phyloP scores from a whole-genome alignment of 2,329 filamentous ascomycete genomes.

The Huntiella savannae region DNA sequence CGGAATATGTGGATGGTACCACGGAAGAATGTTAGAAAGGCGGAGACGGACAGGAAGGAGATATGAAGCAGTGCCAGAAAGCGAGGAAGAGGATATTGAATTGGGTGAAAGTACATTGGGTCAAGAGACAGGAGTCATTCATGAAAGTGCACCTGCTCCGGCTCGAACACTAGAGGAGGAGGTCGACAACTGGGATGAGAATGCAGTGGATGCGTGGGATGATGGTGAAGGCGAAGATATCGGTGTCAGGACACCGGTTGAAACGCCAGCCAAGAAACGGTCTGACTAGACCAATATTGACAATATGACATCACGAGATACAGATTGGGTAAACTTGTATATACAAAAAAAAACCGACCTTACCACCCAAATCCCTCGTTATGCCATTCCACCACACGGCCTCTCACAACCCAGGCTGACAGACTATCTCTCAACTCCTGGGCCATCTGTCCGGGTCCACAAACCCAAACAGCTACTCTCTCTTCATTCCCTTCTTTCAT shows the following conservation, averaged over 20 bases:
- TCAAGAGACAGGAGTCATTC: constrained; percentile 48
- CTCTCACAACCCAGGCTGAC: constrained; percentile 42
- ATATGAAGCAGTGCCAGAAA: constrained; percentile 50
- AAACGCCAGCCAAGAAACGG: constrained; percentile 18
- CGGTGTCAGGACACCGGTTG: constrained; percentile 13
- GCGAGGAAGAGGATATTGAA: constrained; percentile 49
- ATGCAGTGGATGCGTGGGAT: constrained; percentile 41
- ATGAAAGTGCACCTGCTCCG: constrained; percentile 17
- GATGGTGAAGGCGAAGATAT: constrained; percentile 26
- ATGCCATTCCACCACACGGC: constrained; percentile 54
- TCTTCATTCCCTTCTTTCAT: constrained; percentile 39
- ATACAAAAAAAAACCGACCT: background rate
- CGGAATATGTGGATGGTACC: constrained; percentile 72
- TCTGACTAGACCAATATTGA: constrained; percentile 15
- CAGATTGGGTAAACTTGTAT: background rate
- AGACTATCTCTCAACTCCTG: constrained; percentile 39
- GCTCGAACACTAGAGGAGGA: constrained; percentile 48
- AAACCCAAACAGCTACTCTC: constrained; percentile 52
- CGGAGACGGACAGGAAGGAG: constrained; percentile 45
- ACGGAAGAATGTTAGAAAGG: constrained; percentile 85
- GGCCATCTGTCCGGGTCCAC: constrained; percentile 50
- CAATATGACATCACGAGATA: background rate
- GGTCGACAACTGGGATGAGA: constrained; percentile 89
- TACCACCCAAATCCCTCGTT: constrained; percentile 55
- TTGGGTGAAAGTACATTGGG: constrained; percentile 37